Base-by-base conservation (phyloP, 768 basidiomycete genomes). In the Rhodotorula babjevae region DNA sequence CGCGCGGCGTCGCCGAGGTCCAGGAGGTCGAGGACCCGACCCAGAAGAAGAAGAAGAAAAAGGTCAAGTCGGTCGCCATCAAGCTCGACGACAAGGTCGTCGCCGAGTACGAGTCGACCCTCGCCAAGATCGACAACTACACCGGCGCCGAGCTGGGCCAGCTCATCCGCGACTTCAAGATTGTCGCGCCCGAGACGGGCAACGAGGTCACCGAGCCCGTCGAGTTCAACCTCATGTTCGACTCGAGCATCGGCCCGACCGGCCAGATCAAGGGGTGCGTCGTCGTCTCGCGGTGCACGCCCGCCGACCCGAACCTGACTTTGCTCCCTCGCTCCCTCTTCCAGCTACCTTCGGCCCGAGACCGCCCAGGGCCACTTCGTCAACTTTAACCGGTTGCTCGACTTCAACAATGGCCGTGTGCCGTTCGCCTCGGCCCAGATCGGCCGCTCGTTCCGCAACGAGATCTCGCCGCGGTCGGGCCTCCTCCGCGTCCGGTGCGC, bases 141-240 rank as follows among this genome's bases (percentile, higher is more conserved):
- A 59, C 58, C 10, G 58, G 58, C 23, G 58, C 58, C 36, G 40
- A 59, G 36, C 40, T 59, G 29, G 58, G 58, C 25, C 36, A 59
- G 58, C 58, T 59, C 23, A 59, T 59, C 36, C 58, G 58, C 58
- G 58, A 59, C 11, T 19, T 23, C 58, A 59, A 91, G 84, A 16
- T 80, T 84, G 29, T 91, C 93, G 73, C 87, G 82, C 40, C 91
- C 89, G 61, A 98, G 86, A 58, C 89, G 88, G 63, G 85, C 86
- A 71, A 97, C 88, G 63, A 90, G 87, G 68, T 83, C 83, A 77
- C 95, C 88, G 71, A 98, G 94, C 60, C 91, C 88, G 82, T 98
- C 93, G 75, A 95, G 80, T 99, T 98, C 85, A 99, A 98, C 83
- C 87, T 98, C 79, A 98, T 99, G 96, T 98, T 99, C 82, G 88